Conservation (phyloP, 2,329 filamentous ascomycete species). For the Chrysoporthe puriensis region DNA sequence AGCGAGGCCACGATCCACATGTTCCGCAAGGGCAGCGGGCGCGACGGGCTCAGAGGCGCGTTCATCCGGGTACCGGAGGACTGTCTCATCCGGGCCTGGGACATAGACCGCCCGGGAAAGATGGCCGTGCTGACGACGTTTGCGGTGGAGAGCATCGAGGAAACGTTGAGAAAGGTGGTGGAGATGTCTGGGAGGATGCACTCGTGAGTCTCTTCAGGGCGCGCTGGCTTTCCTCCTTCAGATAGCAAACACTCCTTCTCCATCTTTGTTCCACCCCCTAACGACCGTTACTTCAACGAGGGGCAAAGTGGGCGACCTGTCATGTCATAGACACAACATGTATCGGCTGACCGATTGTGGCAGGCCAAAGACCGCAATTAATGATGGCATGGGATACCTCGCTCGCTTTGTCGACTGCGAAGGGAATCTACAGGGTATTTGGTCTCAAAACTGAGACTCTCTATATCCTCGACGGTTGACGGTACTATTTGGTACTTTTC, state of each 20-base stretch:
- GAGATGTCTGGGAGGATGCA: slow-evolving; percentile 40
- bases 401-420: slow-evolving; percentile 44
- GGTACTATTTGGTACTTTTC: too few species aligned
- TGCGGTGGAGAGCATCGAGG: slow-evolving; percentile 39
- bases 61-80: slow-evolving; percentile 40
- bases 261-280: too few species aligned
- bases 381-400: slow-evolving; percentile 40
- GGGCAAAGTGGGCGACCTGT: neutral
- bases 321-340: neutral
- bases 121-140: slow-evolving; percentile 41
- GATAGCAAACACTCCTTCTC: neutral
- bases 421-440: slow-evolving; percentile 37
- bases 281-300: too few species aligned
- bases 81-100: slow-evolving; percentile 39
- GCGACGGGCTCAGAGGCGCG: slow-evolving; percentile 39
- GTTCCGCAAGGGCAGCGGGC: slow-evolving; percentile 37
- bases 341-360: neutral
- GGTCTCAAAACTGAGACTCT: slow-evolving; percentile 11
- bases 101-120: slow-evolving; percentile 36
- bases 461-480: too few species aligned
- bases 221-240: neutral
- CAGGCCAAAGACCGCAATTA: slow-evolving; percentile 43
- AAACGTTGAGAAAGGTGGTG: slow-evolving; percentile 37
- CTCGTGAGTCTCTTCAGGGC: slow-evolving; percentile 37
- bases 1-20: slow-evolving; percentile 39